phyloP scores from a whole-genome alignment of 2,329 filamentous ascomycete genomes.

The Ascochyta rabiei region DNA sequence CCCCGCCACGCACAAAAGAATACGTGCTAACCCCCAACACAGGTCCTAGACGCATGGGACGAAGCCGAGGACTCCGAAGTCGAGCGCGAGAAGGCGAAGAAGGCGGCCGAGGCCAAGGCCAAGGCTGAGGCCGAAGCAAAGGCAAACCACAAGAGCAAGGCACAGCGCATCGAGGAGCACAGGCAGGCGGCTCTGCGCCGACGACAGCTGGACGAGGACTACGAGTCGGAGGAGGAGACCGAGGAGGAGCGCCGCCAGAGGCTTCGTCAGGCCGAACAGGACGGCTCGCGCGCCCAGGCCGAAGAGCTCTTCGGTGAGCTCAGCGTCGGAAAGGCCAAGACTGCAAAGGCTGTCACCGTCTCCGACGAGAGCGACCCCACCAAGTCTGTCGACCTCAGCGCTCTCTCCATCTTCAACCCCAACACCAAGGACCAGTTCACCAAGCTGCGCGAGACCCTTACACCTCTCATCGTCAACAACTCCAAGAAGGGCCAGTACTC shows the following conservation, averaged over 20 bases:
- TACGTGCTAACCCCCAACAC: slow-evolving; percentile 28
- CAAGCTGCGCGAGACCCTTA: slow-evolving; percentile 76
- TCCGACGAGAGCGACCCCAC: slow-evolving; percentile 74
- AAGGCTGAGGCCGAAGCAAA: slow-evolving; percentile 88
- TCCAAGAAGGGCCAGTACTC: slow-evolving; percentile 88
- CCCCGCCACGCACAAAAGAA: slow-evolving; percentile 22
- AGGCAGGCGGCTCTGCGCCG: slow-evolving; percentile 64
- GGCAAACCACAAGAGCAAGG: slow-evolving; percentile 88
- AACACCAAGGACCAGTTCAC: slow-evolving; percentile 86
- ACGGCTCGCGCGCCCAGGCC: slow-evolving; percentile 86
- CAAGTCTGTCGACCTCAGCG: slow-evolving; percentile 79
- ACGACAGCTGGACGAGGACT: slow-evolving; percentile 62
- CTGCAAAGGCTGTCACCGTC: slow-evolving; percentile 70
- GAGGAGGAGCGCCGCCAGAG: slow-evolving; percentile 76
- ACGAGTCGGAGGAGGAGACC: slow-evolving; percentile 71
- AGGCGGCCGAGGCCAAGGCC: slow-evolving; percentile 82
- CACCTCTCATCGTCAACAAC: slow-evolving; percentile 76
- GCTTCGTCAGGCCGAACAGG: slow-evolving; percentile 79
- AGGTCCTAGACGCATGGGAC: slow-evolving; percentile 97
- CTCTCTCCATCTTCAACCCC: slow-evolving; percentile 86
- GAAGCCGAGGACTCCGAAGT: slow-evolving; percentile 95
- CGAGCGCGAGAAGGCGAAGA: slow-evolving; percentile 92
- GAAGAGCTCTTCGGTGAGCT: slow-evolving; percentile 86
- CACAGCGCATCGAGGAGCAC: slow-evolving; percentile 83
- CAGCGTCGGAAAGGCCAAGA: slow-evolving; percentile 73